Evolutionary conservation across 2,329 filamentous ascomycete genomes (phyloP), one percentile per base, ranked within the genome.

Genomic region (Dothistroma septosporum): DNA sequence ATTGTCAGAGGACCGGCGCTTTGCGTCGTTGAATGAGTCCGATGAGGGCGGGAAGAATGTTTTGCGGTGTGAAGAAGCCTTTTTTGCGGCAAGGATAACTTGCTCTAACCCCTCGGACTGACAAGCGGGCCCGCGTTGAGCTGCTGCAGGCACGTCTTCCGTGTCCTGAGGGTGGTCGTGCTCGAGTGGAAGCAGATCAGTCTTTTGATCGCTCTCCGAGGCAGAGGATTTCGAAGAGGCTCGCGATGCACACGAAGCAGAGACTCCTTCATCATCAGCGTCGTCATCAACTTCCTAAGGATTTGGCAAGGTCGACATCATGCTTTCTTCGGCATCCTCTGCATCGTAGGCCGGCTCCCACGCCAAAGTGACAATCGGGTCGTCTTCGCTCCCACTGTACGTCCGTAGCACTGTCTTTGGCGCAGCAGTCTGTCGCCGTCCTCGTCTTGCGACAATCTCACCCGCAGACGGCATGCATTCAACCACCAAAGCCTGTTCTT

Each of bases 341-440:
- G 11, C 28, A 19, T 41, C 32, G 32, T 54, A 22, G n/a, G 33
- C 32, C 12, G n/a, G 31, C 32, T 37, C 52, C 37, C 19, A 21
- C 19, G 32, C n/a, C 32, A n/a, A 35, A 8, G 33, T 58, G 22
- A n/a, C 22, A 4, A 46, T 49, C 35, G 57, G 46, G 28, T 61
- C 62, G 47, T 59, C 52, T 37, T 55, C 57, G 44, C 21, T 53
- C 32, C 57, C 57, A 41, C 57, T 61, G 57, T 31, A 59, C 31
- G 47, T 21, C 24, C 57, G 48, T 49, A 28, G 32, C 53, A 44
- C 28, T 16, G 41, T 41, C n/a, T 37, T 24, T 47, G 50, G 28
- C 24, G 37, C 31, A 28, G 58, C 58, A 53, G 31, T 35, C 37
- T 19, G 28, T 32, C 22, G 52, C 22, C 52, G 32, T 28, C 9